Base-by-base conservation (phyloP, 768 basidiomycete species). In the Amanita thiersii region DNA sequence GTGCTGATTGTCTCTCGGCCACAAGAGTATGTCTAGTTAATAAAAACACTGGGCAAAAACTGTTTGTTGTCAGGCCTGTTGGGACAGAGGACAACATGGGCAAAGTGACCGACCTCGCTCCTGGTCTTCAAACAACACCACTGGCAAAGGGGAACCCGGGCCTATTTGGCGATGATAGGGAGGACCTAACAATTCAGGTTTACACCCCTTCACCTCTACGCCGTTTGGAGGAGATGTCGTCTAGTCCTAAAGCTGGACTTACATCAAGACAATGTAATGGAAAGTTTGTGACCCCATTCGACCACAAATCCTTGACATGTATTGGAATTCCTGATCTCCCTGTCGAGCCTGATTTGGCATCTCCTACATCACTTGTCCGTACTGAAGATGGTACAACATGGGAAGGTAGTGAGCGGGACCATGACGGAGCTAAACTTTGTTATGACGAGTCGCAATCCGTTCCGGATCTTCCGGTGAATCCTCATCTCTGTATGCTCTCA, bases 1-100 rank as follows among this genome's bases (percentile, higher is more conserved):
- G 88, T 20, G 80, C 84, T 8, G 92, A 96, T 47, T 94, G 91
- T 58, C 82, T 90, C 30, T 73, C 81, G 5, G 78, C 87, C 18
- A 87, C 93, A 50, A 89, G 85, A 61, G 72, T 82, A 46, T 92
- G 88, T 55, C 61, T 93, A 19, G 24, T 14, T 42, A 77, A 71
- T 55, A 72, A 80, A 38, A 68, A 80, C 15, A 60, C 70, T 9
- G 71, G 73, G 30, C 80, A 81, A 52, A 68, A 70, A 28, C 72
- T 79, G 7, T 80, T 85, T 54, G 60, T 85, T 47, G 70, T 85
- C 56, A 73, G 79, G 18, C 18, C 26, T 29, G 33, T 43, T 35
- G 21, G 18, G 4, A 4, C 33, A 23, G 23, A 33, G 15, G 40
- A 42, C 14, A 11, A 14, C 11, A 42, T 25, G 29, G 33, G 24